phyloP scores from a whole-genome alignment of 2,329 filamentous ascomycete genomes.

The Fusarium humuli region DNA sequence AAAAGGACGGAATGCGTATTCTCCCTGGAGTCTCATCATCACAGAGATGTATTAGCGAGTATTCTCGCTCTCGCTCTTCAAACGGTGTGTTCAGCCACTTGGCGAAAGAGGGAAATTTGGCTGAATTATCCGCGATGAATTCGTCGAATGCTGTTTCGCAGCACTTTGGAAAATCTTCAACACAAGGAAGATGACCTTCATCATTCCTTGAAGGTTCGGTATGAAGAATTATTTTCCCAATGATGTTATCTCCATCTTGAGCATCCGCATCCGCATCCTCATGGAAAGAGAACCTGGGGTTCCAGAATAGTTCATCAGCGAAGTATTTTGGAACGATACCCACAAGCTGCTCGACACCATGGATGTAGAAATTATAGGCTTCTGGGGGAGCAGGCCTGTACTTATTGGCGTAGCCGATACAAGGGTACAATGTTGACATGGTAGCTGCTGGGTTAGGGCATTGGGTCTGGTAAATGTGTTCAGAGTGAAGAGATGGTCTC shows the following conservation, averaged over 20 bases:
- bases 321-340: slow-evolving; percentile 35
- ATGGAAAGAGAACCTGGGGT: background rate
- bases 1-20: slow-evolving; percentile 49
- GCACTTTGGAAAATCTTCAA: background rate
- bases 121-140: slow-evolving; percentile 28
- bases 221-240: slow-evolving; percentile 23
- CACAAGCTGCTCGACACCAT: slow-evolving; percentile 35
- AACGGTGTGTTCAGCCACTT: slow-evolving; percentile 43
- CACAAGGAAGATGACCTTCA: background rate
- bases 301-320: background rate
- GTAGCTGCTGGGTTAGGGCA: background rate
- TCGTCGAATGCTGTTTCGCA: background rate
- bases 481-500: slow-evolving; percentile 12
- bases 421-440: slow-evolving; percentile 31
- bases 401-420: slow-evolving; percentile 40
- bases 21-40: slow-evolving; percentile 11
- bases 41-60: slow-evolving; percentile 48
- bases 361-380: slow-evolving; percentile 36
- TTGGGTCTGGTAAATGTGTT: slow-evolving; percentile 7
- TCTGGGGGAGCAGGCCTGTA: background rate
- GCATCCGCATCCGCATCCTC: background rate
- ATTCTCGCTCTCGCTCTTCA: slow-evolving; percentile 32
- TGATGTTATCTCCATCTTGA: background rate
- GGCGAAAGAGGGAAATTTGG: slow-evolving; percentile 46
- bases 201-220: background rate